phyloP scores from a whole-genome alignment of 176 grass and related monocot genomes.

The Musa itinerans region DNA sequence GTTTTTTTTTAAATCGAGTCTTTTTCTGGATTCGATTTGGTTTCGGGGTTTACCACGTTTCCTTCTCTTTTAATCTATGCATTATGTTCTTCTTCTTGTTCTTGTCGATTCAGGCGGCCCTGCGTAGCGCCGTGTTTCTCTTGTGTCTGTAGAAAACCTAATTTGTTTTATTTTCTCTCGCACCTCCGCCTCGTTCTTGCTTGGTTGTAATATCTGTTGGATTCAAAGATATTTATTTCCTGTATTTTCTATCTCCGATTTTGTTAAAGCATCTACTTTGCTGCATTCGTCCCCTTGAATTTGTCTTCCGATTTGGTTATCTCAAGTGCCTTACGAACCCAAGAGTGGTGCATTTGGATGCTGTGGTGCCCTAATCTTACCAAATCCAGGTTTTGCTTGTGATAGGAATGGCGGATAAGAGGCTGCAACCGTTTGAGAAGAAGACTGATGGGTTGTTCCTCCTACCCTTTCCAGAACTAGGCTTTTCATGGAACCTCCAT shows the following conservation, averaged over 20 bases:
- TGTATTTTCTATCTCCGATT: neutral
- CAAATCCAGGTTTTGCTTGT: neutral
- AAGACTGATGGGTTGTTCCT: slow-evolving; percentile 30
- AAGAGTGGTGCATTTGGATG: neutral
- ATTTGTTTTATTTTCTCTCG: neutral
- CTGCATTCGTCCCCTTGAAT: no score
- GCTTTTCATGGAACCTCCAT: slow-evolving; percentile 38
- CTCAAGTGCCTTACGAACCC: no score
- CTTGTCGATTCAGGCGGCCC: no score
- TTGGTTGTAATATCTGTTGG: neutral
- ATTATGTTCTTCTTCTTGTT: no score
- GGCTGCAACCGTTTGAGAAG: slow-evolving; percentile 31
- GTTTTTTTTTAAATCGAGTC: neutral
- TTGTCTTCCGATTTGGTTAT: no score
- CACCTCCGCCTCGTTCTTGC: neutral
- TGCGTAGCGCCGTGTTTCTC: no score
- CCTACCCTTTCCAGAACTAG: slow-evolving; percentile 15
- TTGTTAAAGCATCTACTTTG: no score
- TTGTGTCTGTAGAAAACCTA: no score
- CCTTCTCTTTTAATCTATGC: no score
- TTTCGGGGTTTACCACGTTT: no score
- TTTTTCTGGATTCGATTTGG: no score
- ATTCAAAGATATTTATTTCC: neutral
- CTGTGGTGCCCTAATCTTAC: neutral
- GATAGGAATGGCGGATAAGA: slow-evolving; percentile 10